A percentile compares a stretch with the other conserved stretches of the same genome.
phyloP scores from a whole-genome alignment of 768 basidiomycete genomes.

The Boletus reticulatus region DNA sequence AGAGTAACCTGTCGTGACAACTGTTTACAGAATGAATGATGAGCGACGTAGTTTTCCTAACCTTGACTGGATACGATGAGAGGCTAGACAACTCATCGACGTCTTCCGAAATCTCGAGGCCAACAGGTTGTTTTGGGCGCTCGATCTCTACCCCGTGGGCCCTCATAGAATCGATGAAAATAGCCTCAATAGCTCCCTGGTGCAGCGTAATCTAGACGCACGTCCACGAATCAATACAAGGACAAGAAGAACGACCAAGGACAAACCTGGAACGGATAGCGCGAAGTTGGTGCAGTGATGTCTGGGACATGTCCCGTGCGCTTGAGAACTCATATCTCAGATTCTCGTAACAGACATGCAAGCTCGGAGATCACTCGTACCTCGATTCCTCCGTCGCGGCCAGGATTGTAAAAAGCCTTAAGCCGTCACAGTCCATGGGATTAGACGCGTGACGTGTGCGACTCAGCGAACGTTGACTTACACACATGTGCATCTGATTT shows the following conservation, averaged over 20 bases:
- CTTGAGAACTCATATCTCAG: constrained; percentile 30
- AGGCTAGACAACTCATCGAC: constrained; percentile 33
- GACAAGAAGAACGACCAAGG: background rate
- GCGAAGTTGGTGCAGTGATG: constrained; percentile 55
- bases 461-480: background rate
- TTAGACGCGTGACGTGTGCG: background rate
- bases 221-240: background rate
- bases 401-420: background rate
- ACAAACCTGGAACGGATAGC: constrained; percentile 65
- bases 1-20: constrained; percentile 10
- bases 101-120: constrained; percentile 33
- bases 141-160: constrained; percentile 31
- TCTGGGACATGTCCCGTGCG: constrained; percentile 59
- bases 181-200: constrained; percentile 36
- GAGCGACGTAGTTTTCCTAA: background rate
- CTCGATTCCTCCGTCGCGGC: background rate
- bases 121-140: constrained; percentile 28
- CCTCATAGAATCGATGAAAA: constrained; percentile 38
- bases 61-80: constrained; percentile 25
- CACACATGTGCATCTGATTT: background rate
- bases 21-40: background rate
- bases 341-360: background rate
- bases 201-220: constrained; percentile 28
- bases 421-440: background rate
- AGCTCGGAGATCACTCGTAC: background rate